Evolutionary conservation across 495 filamentous ascomycete genomes (phyloP), one percentile per base, ranked within the genome.

Genomic region (Parathielavia hyrcaniae): DNA sequence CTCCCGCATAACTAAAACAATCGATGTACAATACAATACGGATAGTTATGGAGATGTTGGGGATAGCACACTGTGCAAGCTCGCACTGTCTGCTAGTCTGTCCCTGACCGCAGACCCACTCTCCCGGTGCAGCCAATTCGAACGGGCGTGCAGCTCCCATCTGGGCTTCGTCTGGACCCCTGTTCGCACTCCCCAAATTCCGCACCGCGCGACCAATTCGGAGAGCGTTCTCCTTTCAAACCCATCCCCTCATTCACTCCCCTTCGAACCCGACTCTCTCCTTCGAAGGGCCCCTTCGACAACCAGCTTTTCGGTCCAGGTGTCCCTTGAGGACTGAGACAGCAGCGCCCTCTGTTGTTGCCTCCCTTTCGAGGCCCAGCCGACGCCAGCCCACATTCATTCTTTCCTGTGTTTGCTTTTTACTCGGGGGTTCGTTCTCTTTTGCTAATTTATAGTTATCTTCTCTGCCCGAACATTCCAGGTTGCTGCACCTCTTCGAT

Each of bases 191-290:
- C n/a, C 22, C 53, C 36, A 55, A 55, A 55, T 55, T 23, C 47
- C 53, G 41, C 53, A 46, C 52, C 52, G 26, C 32, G 12, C 16
- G 40, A 41, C 41, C 53, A 55, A 55, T 55, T 55, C 53, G 17
- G 43, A 38, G n/a, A 19, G 30, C 9, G 8, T 26, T 38, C 53
- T 55, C 53, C 53, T 47, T 47, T 46, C 53, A 26, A 26, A 14
- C 32, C 41, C 53, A 45, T 46, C 52, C 52, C 52, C 52, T 54
- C 40, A 44, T n/a, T 36, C 52, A 48, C 12, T n/a, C 52, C 40
- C 52, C 47, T 17, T n/a, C n/a, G n/a, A 35, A 36, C 46, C 17
- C 30, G 26, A 46, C 32, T 47, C 47, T 55, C 47, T 38, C 2
- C 32, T 32, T 38, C 43, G 19, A 30, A 30, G 26, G 26, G 9